These are phyloP conservation scores for Magnaporthiopsis incrustans DNA, from an alignment of 2,329 filamentous ascomycete genomes.

Conservation along the genomic window DNA sequence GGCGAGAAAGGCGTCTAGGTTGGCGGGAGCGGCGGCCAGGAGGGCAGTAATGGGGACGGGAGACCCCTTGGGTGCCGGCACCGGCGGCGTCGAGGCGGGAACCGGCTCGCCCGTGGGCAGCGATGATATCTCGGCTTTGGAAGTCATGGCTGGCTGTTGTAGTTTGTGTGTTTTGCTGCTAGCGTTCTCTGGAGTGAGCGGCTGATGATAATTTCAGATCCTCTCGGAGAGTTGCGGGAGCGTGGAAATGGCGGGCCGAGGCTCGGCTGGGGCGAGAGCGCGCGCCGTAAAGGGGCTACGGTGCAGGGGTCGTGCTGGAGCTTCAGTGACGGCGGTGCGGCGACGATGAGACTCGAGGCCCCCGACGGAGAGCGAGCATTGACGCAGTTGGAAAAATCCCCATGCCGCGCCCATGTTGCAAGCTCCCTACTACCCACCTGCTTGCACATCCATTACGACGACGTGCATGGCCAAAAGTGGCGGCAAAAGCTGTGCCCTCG, in stretches of 20 bases:
- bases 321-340: background rate
- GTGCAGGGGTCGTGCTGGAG: background rate
- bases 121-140: slow-evolving; percentile 14
- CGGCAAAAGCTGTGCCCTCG: background rate
- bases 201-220: background rate
- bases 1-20: slow-evolving; percentile 44
- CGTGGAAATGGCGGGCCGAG: background rate
- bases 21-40: slow-evolving; percentile 28
- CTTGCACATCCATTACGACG: background rate
- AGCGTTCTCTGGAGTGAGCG: background rate
- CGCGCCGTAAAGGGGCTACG: background rate
- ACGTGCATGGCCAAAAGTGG: background rate
- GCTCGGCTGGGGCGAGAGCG: background rate
- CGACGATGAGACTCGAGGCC: background rate
- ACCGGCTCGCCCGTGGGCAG: slow-evolving; percentile 19
- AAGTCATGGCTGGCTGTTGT: slow-evolving; percentile 1
- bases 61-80: slow-evolving; percentile 8
- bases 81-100: slow-evolving; percentile 12
- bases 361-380: background rate
- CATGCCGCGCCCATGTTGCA: too few species aligned
- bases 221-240: background rate
- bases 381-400: background rate
- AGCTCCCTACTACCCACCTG: too few species aligned
- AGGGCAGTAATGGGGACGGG: slow-evolving; percentile 18
- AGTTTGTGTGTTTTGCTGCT: background rate